Evolutionary conservation across 306 rosid genomes (phyloP).

Genomic region (Albizia julibrissin): DNA sequence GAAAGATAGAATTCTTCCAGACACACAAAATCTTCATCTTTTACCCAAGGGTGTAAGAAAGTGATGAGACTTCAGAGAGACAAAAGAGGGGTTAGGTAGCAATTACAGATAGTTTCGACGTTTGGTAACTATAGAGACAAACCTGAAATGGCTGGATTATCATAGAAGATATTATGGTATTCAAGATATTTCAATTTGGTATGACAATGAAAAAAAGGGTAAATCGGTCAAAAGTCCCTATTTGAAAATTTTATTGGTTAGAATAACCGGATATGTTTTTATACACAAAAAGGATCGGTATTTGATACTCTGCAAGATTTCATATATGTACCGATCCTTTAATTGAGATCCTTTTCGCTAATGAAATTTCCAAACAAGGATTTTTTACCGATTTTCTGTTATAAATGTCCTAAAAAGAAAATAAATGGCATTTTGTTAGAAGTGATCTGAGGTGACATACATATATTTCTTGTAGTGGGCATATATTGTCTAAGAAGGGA

Average conservation of each 20-base stretch:
- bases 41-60: not conserved
- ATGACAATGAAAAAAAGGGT: not conserved
- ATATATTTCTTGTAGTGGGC: not conserved
- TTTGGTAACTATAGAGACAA: not conserved
- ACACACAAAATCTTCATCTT: not conserved
- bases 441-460: not conserved
- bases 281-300: no score
- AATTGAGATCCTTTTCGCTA: no score
- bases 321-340: no score
- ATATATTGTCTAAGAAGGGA: not conserved
- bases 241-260: no score
- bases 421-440: not conserved
- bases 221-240: no score
- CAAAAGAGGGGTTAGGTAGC: not conserved
- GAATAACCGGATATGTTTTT: no score
- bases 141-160: not conserved
- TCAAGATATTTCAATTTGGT: not conserved
- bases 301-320: no score
- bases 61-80: not conserved
- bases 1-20: not conserved
- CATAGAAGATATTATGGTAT: not conserved
- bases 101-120: not conserved
- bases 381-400: no score
- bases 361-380: no score
- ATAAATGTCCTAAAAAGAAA: not conserved